A percentile compares a stretch with the other conserved stretches of the same genome.
Evolutionary conservation across 164 flowering plant species (phyloP).

Genomic region (Vitis riparia): DNA sequence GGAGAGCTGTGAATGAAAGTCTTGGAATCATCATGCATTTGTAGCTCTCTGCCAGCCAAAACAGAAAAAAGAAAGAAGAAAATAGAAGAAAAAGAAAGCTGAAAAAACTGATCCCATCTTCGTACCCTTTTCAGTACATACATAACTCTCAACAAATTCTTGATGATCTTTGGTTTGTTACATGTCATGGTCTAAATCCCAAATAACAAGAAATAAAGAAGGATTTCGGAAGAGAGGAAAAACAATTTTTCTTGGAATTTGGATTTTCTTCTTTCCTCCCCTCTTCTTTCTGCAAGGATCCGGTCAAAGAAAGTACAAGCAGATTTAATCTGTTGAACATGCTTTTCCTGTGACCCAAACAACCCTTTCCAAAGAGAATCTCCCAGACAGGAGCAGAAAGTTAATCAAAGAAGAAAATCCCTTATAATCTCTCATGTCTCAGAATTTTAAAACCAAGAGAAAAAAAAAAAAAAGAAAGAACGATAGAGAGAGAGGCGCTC

Average conservation of each 20-base stretch:
- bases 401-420: neutral
- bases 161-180: conserved; percentile 21
- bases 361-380: conserved; percentile 22
- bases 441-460: neutral
- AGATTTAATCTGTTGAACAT: conserved; percentile 35
- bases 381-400: conserved; percentile 5
- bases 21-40: conserved; percentile 38
- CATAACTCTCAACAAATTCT: conserved; percentile 12
- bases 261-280: neutral
- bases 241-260: neutral
- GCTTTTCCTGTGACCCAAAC: conserved; percentile 46
- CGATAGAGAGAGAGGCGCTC: conserved; percentile 15
- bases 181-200: conserved; percentile 21
- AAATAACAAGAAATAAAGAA: conserved; percentile 4
- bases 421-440: neutral
- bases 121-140: conserved; percentile 41
- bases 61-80: conserved; percentile 20
- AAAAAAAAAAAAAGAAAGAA: conserved; percentile 5
- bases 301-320: conserved; percentile 63
- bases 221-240: conserved; percentile 5
- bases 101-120: conserved; percentile 22
- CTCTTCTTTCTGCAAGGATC: conserved; percentile 19
- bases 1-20: conserved; percentile 6
- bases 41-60: conserved; percentile 19
- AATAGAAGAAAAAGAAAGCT: neutral